Percentiles rank a stretch among this genome's conserved stretches.
These are phyloP conservation scores for Neurospora sp. DNA, from an alignment of 495 filamentous ascomycete genomes.

Conservation along the genomic window DNA sequence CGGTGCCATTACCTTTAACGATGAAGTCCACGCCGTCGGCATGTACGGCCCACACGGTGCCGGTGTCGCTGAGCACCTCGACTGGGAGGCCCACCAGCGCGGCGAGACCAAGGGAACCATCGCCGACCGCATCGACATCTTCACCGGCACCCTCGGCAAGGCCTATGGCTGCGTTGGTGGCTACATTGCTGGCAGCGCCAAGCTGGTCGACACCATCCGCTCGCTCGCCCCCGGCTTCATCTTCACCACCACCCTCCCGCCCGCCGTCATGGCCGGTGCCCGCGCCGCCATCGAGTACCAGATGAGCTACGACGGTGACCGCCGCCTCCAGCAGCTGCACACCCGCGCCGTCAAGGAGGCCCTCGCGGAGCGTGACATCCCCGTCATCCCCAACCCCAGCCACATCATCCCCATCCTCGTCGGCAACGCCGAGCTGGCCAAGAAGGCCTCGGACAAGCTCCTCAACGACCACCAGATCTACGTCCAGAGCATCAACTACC, in stretches of 20 bases:
- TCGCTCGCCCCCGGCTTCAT: conserved; percentile 97
- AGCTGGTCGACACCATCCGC: conserved; percentile 88
- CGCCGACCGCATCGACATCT: conserved; percentile 94
- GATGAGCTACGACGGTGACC: conserved; percentile 65
- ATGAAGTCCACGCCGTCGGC: conserved; percentile 96
- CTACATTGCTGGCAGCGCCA: conserved; percentile 85
- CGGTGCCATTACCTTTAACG: conserved; percentile 91
- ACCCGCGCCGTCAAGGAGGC: conserved; percentile 83
- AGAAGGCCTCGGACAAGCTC: conserved; percentile 78
- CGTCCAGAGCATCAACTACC: conserved; percentile 98
- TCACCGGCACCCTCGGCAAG: conserved; percentile 93
- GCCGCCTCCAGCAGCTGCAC: conserved; percentile 87
- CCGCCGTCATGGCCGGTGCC: conserved; percentile 94
- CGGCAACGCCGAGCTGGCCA: conserved; percentile 88
- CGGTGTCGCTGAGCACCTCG: conserved; percentile 93
- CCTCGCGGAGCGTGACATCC: conserved; percentile 68
- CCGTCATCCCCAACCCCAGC: conserved; percentile 95
- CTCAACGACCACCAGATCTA: conserved; percentile 86
- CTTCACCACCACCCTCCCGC: conserved; percentile 94
- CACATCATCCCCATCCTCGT: conserved; percentile 94
- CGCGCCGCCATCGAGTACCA: conserved; percentile 90
- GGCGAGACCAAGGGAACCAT: conserved; percentile 70
- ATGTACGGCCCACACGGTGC: conserved; percentile 98
- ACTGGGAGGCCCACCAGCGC: conserved; percentile 68
- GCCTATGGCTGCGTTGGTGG: conserved; percentile 96